Conservation (phyloP, 352 stramenopile species). For the Elongisporangium senticosum region DNA sequence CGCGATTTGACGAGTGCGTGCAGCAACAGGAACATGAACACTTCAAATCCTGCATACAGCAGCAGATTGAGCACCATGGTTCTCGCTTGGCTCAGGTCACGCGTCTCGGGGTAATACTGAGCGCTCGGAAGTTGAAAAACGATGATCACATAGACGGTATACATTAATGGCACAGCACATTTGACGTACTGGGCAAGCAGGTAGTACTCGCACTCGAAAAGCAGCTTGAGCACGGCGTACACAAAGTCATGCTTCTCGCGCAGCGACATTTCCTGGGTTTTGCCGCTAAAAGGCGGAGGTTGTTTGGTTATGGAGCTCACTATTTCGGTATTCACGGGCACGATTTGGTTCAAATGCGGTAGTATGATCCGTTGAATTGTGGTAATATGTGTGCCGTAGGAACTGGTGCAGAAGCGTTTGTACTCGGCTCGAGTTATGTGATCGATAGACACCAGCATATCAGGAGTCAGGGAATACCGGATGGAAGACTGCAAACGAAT, state of each 20-base stretch:
- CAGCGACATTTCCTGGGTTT: neutral
- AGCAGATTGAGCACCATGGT: constrained; percentile 4
- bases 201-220: constrained; percentile 24
- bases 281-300: neutral
- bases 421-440: neutral
- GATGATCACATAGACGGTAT: constrained; percentile 11
- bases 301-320: neutral
- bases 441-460: neutral
- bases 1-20: constrained; percentile 10
- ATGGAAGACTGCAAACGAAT: neutral
- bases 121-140: constrained; percentile 9
- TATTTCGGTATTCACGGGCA: neutral
- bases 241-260: neutral
- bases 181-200: constrained; percentile 20
- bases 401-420: neutral
- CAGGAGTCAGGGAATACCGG: neutral
- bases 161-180: constrained; percentile 17
- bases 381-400: no score
- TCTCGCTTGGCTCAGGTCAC: constrained; percentile 3
- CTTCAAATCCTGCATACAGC: constrained; percentile 11
- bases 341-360: neutral
- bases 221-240: constrained; percentile 4
- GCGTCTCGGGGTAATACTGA: constrained; percentile 15
- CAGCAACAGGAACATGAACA: constrained; percentile 11
- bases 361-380: neutral